Evolutionary conservation across 2,329 filamentous ascomycete species (phyloP).

Genomic region (Annulohypoxylon truncatum): DNA sequence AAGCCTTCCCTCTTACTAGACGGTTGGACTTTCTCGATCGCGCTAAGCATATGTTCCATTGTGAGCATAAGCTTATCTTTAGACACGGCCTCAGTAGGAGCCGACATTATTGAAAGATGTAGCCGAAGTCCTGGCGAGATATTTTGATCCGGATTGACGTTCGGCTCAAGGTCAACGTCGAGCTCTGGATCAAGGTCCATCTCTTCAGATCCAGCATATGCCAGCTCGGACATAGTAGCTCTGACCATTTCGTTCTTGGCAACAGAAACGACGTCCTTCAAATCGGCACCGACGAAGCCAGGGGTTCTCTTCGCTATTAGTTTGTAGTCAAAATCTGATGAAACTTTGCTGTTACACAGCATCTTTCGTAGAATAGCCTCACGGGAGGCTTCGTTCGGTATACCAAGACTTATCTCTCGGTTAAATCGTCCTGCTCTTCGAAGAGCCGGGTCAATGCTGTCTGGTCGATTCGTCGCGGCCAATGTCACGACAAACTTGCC

Average conservation of each 20-base stretch:
- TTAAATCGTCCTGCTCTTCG: constrained; percentile 82
- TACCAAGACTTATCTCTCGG: constrained; percentile 85
- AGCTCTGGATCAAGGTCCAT: constrained; percentile 44
- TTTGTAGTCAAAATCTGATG: constrained; percentile 77
- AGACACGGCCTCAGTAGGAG: constrained; percentile 39
- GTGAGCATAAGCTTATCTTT: constrained; percentile 48
- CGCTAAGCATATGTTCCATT: constrained; percentile 76
- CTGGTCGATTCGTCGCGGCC: constrained; percentile 89
- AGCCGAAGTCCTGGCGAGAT: constrained; percentile 33
- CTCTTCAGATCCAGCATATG: constrained; percentile 25
- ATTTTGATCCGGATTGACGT: constrained; percentile 38
- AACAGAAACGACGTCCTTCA: constrained; percentile 71
- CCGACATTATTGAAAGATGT: constrained; percentile 41
- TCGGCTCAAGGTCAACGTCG: constrained; percentile 33
- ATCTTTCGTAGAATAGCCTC: constrained; percentile 82
- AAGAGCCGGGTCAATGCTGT: constrained; percentile 84
- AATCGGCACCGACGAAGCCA: constrained; percentile 91
- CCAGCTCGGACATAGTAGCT: constrained; percentile 49
- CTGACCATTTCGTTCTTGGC: constrained; percentile 55
- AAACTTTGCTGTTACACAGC: constrained; percentile 72
- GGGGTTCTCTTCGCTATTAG: constrained; percentile 85
- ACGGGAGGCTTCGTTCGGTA: constrained; percentile 82
- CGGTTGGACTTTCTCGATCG: constrained; percentile 79
- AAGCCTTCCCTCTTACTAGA: constrained; percentile 94
- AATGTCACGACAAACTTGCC: constrained; percentile 85